phyloP scores from a whole-genome alignment of 345 rosid species.

The Salix suchowensis region DNA sequence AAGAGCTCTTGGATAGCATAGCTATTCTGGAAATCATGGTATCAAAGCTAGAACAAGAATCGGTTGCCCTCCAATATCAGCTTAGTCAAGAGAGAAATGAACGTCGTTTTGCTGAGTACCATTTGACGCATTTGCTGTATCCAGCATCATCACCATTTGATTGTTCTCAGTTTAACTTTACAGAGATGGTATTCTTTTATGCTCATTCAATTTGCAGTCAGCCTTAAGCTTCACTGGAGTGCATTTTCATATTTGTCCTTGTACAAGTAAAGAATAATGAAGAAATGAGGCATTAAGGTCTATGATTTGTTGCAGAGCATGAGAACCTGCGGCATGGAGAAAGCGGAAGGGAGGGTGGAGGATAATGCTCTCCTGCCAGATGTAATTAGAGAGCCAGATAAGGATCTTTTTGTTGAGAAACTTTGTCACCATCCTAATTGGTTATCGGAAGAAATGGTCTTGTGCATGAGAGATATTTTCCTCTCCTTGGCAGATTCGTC shows the following conservation, averaged over 20 bases:
- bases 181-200: conserved; percentile 22
- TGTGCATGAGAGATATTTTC: no score
- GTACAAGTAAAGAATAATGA: neutral
- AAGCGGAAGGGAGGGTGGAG: no score
- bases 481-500: no score
- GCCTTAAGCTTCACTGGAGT: neutral
- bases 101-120: conserved; percentile 62
- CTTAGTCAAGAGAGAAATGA: conserved; percentile 81
- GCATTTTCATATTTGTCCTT: conserved; percentile 1
- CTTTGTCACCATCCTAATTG: no score
- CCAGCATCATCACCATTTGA: conserved; percentile 27
- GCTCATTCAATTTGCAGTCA: neutral
- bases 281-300: neutral
- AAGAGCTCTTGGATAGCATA: conserved; percentile 68
- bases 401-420: no score
- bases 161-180: conserved; percentile 20
- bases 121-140: conserved; percentile 38
- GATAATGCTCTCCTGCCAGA: no score
- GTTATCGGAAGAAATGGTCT: no score
- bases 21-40: conserved; percentile 62
- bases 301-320: conserved; percentile 16
- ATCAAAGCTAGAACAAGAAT: conserved; percentile 78
- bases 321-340: conserved; percentile 6
- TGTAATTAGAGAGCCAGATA: no score
- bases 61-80: conserved; percentile 54